A percentile compares a stretch with the other conserved stretches of the same genome.
Evolutionary conservation across 192 early-diverging fungal species (phyloP).

Genomic region (Backusella tarrabulga): DNA sequence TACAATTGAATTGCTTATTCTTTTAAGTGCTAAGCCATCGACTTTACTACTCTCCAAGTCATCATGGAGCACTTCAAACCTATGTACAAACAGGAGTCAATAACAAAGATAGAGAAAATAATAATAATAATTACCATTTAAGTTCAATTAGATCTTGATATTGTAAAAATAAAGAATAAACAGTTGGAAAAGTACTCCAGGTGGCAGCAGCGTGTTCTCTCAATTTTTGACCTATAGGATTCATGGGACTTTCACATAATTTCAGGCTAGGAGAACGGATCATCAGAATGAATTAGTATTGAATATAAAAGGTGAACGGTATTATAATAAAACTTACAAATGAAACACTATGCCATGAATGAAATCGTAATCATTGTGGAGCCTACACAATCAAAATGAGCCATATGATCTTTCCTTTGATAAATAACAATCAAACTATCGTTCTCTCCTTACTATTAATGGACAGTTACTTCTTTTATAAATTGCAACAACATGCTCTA

Average conservation of each 20-base stretch:
- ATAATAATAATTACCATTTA: neutral
- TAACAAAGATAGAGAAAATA: conserved; percentile 1
- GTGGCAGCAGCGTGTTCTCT: conserved; percentile 5
- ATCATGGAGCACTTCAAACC: neutral
- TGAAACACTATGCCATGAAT: conserved; percentile 5
- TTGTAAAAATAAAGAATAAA: conserved; percentile 2
- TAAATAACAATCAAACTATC: too few relatives aligned
- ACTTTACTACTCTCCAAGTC: neutral
- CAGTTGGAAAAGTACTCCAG: neutral
- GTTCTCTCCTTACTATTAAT: too few relatives aligned
- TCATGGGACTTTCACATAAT: conserved; percentile 9
- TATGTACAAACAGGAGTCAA: neutral
- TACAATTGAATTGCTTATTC: neutral
- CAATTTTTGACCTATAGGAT: neutral
- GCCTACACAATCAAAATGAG: too few relatives aligned
- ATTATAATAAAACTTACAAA: conserved; percentile 8
- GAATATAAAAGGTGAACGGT: conserved; percentile 7
- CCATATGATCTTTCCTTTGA: too few relatives aligned
- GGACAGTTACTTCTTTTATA: too few relatives aligned
- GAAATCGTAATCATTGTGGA: conserved; percentile 4
- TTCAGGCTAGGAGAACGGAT: neutral
- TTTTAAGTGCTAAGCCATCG: neutral
- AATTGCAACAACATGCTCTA: too few relatives aligned
- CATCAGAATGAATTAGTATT: neutral
- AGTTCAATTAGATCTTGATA: neutral